Conservation (phyloP, 805 yeast genomes). For the Cyberlindnera mississippiensis region DNA sequence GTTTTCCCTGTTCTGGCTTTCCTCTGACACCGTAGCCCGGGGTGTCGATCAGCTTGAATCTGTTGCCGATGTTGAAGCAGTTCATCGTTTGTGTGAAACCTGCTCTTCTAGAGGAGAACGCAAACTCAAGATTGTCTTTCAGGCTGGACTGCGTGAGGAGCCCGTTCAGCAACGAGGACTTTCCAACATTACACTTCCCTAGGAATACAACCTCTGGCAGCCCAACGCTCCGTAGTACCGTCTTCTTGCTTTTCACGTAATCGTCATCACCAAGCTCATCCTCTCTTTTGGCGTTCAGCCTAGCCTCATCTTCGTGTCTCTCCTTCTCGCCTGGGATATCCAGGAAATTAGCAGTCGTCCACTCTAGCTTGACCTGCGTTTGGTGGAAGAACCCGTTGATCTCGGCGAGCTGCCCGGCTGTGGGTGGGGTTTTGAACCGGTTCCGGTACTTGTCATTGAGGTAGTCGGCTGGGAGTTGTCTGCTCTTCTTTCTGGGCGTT, state of each 20-base stretch:
- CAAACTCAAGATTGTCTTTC: slow-evolving; percentile 35
- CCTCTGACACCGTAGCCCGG: slow-evolving; percentile 90
- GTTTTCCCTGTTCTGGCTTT: slow-evolving; percentile 59
- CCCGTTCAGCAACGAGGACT: slow-evolving; percentile 70
- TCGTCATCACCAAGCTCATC: slow-evolving; percentile 14
- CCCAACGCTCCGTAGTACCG: slow-evolving; percentile 19
- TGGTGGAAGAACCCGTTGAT: slow-evolving; percentile 42
- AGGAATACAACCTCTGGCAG: slow-evolving; percentile 74
- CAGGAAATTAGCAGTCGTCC: slow-evolving; percentile 51
- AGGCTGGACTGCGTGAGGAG: slow-evolving; percentile 40
- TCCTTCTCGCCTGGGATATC: slow-evolving; percentile 57
- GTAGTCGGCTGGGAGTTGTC: slow-evolving; percentile 10
- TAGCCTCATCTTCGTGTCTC: slow-evolving; percentile 19
- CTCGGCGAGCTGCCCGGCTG: slow-evolving; percentile 21
- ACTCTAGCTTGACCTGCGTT: slow-evolving; percentile 47
- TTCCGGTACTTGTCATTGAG: slow-evolving; percentile 20
- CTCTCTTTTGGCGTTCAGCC: slow-evolving; percentile 11
- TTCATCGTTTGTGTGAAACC: slow-evolving; percentile 63
- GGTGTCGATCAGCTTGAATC: slow-evolving; percentile 68
- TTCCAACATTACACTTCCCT: slow-evolving; percentile 86
- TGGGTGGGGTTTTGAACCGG: slow-evolving; percentile 17
- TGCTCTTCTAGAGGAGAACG: slow-evolving; percentile 50
- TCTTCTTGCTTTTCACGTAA: slow-evolving; percentile 5
- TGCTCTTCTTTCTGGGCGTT: slow-evolving; percentile 1
- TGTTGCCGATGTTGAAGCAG: slow-evolving; percentile 62